Evolutionary conservation across 2,329 filamentous ascomycete genomes (phyloP), one percentile per base, ranked within the genome.

Genomic region (Sordariomycetes sp.): DNA sequence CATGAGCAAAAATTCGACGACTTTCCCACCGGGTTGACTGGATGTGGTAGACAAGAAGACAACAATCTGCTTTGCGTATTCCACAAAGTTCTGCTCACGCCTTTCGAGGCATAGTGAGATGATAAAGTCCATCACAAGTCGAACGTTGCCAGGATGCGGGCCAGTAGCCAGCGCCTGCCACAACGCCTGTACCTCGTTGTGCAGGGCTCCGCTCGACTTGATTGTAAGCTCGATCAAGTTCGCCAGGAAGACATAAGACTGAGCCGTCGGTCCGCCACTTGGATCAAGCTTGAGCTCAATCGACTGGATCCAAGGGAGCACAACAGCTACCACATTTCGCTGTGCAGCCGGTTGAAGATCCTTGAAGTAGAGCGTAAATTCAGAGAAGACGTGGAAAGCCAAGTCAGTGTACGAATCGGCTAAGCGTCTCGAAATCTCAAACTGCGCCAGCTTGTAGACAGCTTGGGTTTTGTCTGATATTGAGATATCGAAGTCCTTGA

Each of bases 401-500:
- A 94, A 63, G 44, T 94, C 87, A 0, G 84, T 75, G 53, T 98
- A 86, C 43, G 93, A 85, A 48, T 85, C 86, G 2, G 88, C 84
- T 25, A 98, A 71, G 15, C 88, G 74, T 48, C 90, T 87, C 0
- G 92, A 96, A 16, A 94, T 93, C 52, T 96, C 90, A 44, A 95
- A 96, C 51, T 98, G 92, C 0, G 93, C 92, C 29, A 93, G 69
- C 60, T 98, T 98, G 61, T 96, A 98, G 3, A 98, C 90, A 0
- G 90, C 88, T 44, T 94, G 94, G 0, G 93, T 98, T 60, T 95
- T 96, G 60, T 98, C 93, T 0, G 90, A 93, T 38, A 98, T 92
- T 54, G 88, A 95, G 48, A 98, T 96, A 49, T 98, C 92, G 39
- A 95, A 93, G 54, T 98, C 92, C 52, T 94, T 86, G 6, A 98